phyloP scores from a whole-genome alignment of 257 asterid species.

The Plantago elongata region DNA sequence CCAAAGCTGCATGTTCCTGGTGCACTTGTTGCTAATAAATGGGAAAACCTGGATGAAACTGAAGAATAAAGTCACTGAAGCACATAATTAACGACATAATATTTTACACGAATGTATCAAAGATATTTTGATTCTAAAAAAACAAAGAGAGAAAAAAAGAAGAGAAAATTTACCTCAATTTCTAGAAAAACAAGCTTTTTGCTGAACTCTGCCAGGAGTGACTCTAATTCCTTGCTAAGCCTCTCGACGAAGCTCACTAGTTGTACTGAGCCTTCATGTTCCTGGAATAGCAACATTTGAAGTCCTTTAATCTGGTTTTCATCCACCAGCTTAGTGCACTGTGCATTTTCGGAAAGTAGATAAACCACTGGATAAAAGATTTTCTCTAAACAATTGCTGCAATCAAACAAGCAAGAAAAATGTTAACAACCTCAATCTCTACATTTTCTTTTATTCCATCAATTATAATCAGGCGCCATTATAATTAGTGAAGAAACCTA shows the following conservation, averaged over 20 bases:
- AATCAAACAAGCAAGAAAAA: constrained; percentile 23
- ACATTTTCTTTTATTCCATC: neutral
- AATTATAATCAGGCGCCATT: constrained; percentile 1
- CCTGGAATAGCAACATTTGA: constrained; percentile 43
- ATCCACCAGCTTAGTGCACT: constrained; percentile 38
- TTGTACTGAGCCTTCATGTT: constrained; percentile 36
- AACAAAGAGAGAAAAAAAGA: neutral
- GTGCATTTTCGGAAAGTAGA: constrained; percentile 33
- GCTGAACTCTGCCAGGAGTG: constrained; percentile 41
- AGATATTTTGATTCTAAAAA: neutral
- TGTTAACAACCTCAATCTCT: constrained; percentile 15
- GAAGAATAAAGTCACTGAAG: constrained; percentile 41
- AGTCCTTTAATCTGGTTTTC: constrained; percentile 56
- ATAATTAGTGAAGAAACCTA: constrained; percentile 2
- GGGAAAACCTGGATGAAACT: constrained; percentile 58
- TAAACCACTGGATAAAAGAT: constrained; percentile 46
- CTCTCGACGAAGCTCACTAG: constrained; percentile 38
- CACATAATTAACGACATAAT: constrained; percentile 15
- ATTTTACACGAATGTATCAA: neutral
- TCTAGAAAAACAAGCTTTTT: constrained; percentile 49
- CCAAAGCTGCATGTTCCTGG: constrained; percentile 58
- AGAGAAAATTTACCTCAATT: constrained; percentile 42
- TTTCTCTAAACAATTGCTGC: constrained; percentile 71
- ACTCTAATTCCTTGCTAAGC: constrained; percentile 53
- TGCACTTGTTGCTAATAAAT: constrained; percentile 47